These are phyloP conservation scores for Fomitopsis schrenkii DNA, from an alignment of 1,284 basidiomycete genomes.

Conservation along the genomic window DNA sequence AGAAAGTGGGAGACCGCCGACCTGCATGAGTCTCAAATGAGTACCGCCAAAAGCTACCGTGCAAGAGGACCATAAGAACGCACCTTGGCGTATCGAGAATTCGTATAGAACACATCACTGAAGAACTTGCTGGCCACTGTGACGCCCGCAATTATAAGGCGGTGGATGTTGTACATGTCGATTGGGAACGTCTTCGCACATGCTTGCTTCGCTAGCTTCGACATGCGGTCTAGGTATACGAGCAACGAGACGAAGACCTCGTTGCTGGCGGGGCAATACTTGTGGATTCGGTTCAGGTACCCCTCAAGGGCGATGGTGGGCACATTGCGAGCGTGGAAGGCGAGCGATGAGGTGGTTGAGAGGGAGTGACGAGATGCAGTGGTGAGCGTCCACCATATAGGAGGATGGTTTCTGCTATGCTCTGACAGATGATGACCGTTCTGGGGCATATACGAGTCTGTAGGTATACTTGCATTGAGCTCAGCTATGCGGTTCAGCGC, in stretches of 20 bases:
- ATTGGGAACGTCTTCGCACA: slow-evolving; percentile 84
- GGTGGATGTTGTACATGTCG: slow-evolving; percentile 96
- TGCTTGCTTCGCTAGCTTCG: slow-evolving; percentile 61
- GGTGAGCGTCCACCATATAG: slow-evolving; percentile 66
- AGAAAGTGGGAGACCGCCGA: slow-evolving; percentile 89
- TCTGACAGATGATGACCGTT: slow-evolving; percentile 21
- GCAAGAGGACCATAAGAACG: slow-evolving; percentile 23
- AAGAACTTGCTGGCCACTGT: slow-evolving; percentile 99
- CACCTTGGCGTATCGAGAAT: slow-evolving; percentile 97
- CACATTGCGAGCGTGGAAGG: slow-evolving; percentile 94
- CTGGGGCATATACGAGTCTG: slow-evolving; percentile 20
- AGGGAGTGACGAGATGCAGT: slow-evolving; percentile 80
- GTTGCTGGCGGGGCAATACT: slow-evolving; percentile 98
- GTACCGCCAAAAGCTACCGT: neutral
- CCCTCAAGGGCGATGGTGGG: slow-evolving; percentile 94
- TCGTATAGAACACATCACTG: slow-evolving; percentile 99
- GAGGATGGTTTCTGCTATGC: slow-evolving; percentile 25
- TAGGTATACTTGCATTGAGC: slow-evolving; percentile 48
- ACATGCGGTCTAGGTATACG: slow-evolving; percentile 96
- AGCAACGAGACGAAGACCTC: slow-evolving; percentile 93
- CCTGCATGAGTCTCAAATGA: slow-evolving; percentile 41
- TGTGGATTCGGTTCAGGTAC: slow-evolving; percentile 93
- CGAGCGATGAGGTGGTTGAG: slow-evolving; percentile 80
- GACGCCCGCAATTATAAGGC: slow-evolving; percentile 92
- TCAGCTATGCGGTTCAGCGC: slow-evolving; percentile 87